These are phyloP conservation scores for Trichoderma parareesei DNA, from an alignment of 495 filamentous ascomycete genomes.

Conservation along the genomic window DNA sequence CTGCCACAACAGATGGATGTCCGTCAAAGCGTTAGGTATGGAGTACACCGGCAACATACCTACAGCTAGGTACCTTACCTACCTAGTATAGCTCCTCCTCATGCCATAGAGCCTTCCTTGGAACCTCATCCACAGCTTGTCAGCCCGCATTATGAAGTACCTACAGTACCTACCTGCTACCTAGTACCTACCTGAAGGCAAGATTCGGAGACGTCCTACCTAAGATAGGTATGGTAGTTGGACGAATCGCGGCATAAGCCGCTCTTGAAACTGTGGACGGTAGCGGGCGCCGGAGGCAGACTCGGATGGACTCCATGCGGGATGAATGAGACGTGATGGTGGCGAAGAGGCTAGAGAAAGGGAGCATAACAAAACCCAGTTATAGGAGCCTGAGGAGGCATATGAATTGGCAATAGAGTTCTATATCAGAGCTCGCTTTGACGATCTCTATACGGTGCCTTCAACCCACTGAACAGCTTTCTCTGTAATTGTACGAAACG, in stretches of 20 bases:
- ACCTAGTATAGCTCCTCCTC: too few species aligned
- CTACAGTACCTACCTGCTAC: too few species aligned
- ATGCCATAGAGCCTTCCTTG: too few species aligned
- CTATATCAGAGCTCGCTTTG: too few species aligned
- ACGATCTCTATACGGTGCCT: too few species aligned
- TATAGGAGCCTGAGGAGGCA: neutral
- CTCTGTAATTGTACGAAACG: too few species aligned
- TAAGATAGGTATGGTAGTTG: neutral
- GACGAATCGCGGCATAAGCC: neutral
- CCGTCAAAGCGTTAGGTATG: neutral
- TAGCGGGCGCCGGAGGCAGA: neutral
- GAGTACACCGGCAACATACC: neutral
- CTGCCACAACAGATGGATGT: neutral
- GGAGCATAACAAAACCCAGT: neutral
- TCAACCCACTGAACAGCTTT: too few species aligned
- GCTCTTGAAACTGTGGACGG: neutral
- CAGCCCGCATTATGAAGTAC: neutral
- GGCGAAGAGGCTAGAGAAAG: neutral
- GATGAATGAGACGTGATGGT: neutral
- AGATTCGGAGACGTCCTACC: too few species aligned
- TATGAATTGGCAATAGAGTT: too few species aligned
- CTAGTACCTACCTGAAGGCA: too few species aligned
- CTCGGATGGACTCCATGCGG: neutral
- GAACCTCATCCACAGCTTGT: neutral
- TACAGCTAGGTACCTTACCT: too few species aligned